phyloP scores from a whole-genome alignment of 106 monocot genomes.

The Allium fistulosum region DNA sequence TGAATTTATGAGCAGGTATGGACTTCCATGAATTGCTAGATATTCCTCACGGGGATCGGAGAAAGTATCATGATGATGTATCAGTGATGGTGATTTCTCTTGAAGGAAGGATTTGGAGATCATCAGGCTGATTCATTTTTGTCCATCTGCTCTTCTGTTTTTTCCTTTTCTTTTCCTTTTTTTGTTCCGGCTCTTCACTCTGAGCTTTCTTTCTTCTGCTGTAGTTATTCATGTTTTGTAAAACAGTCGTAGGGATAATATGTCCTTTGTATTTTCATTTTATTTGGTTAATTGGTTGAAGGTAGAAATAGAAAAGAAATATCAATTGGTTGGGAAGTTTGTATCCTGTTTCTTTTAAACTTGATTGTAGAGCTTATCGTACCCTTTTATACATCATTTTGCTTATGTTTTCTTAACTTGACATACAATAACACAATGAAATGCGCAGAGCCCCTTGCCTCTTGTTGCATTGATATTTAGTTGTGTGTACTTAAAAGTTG shows the following conservation, averaged over 20 bases:
- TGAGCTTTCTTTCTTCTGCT: conserved; percentile 1
- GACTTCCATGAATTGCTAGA: conserved; percentile 89
- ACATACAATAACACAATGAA: too few species aligned
- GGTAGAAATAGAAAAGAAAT: background rate
- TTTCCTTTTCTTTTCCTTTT: conserved; percentile 7
- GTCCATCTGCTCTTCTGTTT: background rate
- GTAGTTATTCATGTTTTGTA: background rate
- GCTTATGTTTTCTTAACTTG: too few species aligned
- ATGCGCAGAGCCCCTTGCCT: too few species aligned
- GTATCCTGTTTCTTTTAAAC: background rate
- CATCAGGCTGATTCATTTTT: conserved; percentile 50
- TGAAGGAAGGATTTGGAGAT: conserved; percentile 94
- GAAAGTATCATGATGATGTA: conserved; percentile 96
- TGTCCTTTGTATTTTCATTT: background rate
- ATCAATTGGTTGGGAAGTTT: conserved; percentile 5
- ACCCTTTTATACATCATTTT: too few species aligned
- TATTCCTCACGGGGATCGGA: conserved; percentile 91
- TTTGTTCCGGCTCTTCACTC: background rate
- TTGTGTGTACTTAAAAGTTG: too few species aligned
- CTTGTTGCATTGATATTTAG: too few species aligned
- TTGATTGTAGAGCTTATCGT: too few species aligned
- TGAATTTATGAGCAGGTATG: conserved; percentile 52
- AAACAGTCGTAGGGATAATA: conserved; percentile 2
- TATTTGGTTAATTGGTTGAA: background rate
- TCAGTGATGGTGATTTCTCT: conserved; percentile 96